Percentiles rank a stretch among this genome's conserved stretches.
phyloP scores from a whole-genome alignment of 352 stramenopile species.

The Saprolegnia diclina region DNA sequence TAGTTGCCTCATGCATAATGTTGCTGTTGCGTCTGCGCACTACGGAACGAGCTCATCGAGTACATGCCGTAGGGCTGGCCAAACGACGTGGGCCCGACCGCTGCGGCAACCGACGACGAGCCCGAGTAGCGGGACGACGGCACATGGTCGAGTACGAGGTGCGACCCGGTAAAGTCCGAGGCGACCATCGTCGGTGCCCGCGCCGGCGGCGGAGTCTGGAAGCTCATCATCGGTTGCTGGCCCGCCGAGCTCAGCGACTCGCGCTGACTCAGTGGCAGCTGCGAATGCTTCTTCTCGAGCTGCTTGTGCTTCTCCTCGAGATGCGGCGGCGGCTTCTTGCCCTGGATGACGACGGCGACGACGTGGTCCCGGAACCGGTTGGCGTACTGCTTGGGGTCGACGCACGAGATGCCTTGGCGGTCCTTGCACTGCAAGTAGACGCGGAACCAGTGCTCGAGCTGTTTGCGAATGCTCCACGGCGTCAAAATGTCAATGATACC shows the following conservation, averaged over 20 bases:
- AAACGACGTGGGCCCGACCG: neutral
- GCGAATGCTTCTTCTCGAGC: conserved; percentile 9
- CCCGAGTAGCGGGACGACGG: conserved; percentile 8
- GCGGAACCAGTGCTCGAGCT: conserved; percentile 83
- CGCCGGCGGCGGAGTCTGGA: neutral
- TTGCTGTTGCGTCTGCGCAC: too few species aligned
- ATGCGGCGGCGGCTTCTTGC: conserved; percentile 29
- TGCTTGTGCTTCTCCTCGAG: conserved; percentile 3
- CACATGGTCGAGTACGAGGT: conserved; percentile 19
- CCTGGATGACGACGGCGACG: conserved; percentile 77
- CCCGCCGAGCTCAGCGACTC: conserved; percentile 7
- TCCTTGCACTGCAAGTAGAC: conserved; percentile 77
- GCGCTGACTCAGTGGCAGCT: conserved; percentile 8
- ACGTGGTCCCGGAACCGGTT: conserved; percentile 81
- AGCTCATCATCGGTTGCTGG: neutral
- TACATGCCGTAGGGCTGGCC: neutral
- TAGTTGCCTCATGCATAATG: too few species aligned
- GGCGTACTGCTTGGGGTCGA: conserved; percentile 75
- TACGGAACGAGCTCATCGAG: conserved; percentile 5
- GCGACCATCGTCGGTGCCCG: conserved; percentile 18
- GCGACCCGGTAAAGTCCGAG: conserved; percentile 21
- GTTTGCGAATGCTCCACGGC: conserved; percentile 92
- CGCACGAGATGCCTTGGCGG: conserved; percentile 70
- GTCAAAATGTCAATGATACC: conserved; percentile 97
- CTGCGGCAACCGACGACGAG: conserved; percentile 1